These are phyloP conservation scores for Populus pruinosa DNA, from an alignment of 345 rosid species.

Conservation along the genomic window DNA sequence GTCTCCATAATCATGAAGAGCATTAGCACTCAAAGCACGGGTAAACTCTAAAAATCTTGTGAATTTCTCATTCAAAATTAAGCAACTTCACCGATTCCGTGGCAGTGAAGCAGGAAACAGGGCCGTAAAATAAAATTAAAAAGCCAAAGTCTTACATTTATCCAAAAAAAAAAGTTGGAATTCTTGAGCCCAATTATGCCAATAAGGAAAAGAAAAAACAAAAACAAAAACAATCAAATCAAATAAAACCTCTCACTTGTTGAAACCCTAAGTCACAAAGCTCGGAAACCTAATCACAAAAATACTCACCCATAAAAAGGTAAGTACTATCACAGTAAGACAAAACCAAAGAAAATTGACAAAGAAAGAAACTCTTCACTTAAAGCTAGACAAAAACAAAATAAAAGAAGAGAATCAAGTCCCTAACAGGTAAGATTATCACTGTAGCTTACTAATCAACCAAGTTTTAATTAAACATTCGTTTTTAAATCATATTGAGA, in stretches of 20 bases:
- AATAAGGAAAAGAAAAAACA: neutral
- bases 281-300: neutral
- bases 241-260: neutral
- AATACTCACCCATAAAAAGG: neutral
- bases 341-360: neutral
- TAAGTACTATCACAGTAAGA: neutral
- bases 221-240: neutral
- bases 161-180: neutral
- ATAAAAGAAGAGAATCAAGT: neutral
- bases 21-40: neutral
- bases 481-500: neutral
- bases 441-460: neutral
- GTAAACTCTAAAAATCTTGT: neutral
- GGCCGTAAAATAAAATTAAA: neutral
- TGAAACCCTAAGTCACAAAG: neutral
- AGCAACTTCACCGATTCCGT: neutral
- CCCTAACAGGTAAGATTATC: neutral
- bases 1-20: neutral
- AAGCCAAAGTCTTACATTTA: neutral
- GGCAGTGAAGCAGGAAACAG: neutral
- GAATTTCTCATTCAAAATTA: neutral
- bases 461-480: neutral
- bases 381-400: neutral
- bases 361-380: neutral
- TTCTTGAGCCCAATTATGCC: neutral